Percentiles rank a stretch among this genome's conserved stretches.
These are phyloP conservation scores for Pseudocercospora eumusae DNA, from an alignment of 2,329 filamentous ascomycete species.

Conservation along the genomic window DNA sequence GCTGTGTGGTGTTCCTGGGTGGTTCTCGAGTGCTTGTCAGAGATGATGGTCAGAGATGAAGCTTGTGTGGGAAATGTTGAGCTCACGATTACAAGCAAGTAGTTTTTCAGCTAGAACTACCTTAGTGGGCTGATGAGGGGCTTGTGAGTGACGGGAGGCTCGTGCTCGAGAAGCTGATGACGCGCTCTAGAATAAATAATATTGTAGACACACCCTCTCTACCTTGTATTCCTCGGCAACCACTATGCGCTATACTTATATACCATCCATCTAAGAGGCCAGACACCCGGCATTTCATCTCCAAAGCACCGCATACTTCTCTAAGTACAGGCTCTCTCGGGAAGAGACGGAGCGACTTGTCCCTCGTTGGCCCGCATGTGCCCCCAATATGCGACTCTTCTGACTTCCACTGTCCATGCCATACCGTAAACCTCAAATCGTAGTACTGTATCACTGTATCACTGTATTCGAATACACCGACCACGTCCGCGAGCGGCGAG, in stretches of 20 bases:
- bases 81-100: too few species aligned
- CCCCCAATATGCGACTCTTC: constrained; percentile 12
- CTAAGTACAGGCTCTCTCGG: neutral
- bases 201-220: too few species aligned
- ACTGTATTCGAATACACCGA: neutral
- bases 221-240: neutral
- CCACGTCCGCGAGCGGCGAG: neutral
- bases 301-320: constrained; percentile 6
- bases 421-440: neutral
- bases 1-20: constrained; percentile 22
- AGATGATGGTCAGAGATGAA: constrained; percentile 1
- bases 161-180: too few species aligned
- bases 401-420: neutral
- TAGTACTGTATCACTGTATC: too few species aligned
- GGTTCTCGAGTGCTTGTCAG: neutral
- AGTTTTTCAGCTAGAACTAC: too few species aligned
- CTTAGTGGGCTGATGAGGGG: too few species aligned
- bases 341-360: constrained; percentile 4
- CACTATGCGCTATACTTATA: constrained; percentile 3
- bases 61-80: neutral
- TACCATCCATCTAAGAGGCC: constrained; percentile 13
- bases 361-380: constrained; percentile 10
- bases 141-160: too few species aligned
- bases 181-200: too few species aligned
- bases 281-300: constrained; percentile 3